These are phyloP conservation scores for Colletotrichum aenigma DNA, from an alignment of 2,329 filamentous ascomycete genomes.

Conservation along the genomic window DNA sequence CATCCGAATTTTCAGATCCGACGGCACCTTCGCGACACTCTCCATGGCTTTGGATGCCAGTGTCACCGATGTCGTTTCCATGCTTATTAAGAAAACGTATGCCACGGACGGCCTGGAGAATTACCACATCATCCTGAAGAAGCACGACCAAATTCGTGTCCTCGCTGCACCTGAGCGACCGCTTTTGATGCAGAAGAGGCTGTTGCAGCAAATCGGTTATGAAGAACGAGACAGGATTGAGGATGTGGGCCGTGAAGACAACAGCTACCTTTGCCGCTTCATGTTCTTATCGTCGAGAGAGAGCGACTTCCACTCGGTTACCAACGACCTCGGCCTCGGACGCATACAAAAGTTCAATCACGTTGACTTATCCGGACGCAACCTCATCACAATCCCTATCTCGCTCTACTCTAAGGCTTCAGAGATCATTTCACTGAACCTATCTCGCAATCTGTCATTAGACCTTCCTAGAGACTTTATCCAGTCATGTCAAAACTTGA, in stretches of 20 bases:
- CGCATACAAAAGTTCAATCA: constrained; percentile 92
- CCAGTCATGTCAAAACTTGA: constrained; percentile 85
- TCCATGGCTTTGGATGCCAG: constrained; percentile 84
- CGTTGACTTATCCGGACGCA: constrained; percentile 87
- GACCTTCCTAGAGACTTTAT: constrained; percentile 97
- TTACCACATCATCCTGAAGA: constrained; percentile 94
- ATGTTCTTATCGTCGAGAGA: constrained; percentile 91
- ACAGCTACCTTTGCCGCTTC: constrained; percentile 95
- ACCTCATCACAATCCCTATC: constrained; percentile 93
- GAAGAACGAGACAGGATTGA: constrained; percentile 85
- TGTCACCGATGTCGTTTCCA: constrained; percentile 85
- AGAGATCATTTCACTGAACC: constrained; percentile 93
- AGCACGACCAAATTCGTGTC: constrained; percentile 87
- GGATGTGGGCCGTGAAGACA: constrained; percentile 94
- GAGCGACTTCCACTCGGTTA: constrained; percentile 72
- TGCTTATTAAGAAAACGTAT: constrained; percentile 93
- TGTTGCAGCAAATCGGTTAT: constrained; percentile 92
- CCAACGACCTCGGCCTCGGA: constrained; percentile 76
- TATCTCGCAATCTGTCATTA: constrained; percentile 89
- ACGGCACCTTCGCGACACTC: constrained; percentile 93
- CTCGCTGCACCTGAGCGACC: constrained; percentile 80
- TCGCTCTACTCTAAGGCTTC: constrained; percentile 87
- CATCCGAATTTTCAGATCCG: constrained; percentile 92
- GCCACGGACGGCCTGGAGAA: constrained; percentile 89
- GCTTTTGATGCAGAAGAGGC: constrained; percentile 86